Base-by-base conservation (phyloP, 495 filamentous ascomycete genomes). In the Emericellopsis terricola region DNA sequence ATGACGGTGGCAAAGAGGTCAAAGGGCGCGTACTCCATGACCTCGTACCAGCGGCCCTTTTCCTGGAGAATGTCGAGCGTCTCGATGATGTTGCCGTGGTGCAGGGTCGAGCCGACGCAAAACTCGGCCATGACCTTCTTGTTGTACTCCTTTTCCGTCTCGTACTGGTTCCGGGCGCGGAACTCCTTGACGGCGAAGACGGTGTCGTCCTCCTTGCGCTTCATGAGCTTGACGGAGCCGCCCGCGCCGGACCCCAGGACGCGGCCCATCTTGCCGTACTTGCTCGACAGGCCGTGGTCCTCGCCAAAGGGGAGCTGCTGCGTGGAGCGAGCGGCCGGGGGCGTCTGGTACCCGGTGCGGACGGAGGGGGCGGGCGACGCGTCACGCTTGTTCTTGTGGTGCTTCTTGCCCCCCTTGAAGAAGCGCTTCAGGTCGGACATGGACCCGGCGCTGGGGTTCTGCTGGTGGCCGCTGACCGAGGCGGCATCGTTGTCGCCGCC, bases 51-150 rank as follows among this genome's bases (percentile, higher is more conserved):
- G 41, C 78, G 81, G 18, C 71, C 76, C 51, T 83, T 87, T 62
- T 99, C 89, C 39, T 94, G 78, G 11, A 99, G 73, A 41, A 99
- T 93, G 51, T 99, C 89, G 23, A 99, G 65, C 7, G 89, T 94
- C 52, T 96, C 89, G 47, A 99, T 93, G 42, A 99, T 85, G 52
- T 99, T 99, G 34, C 91, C 89, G 46, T 99, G 89, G 47, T 96
- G 89, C 27, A 99, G 57, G 16, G 91, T 93, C 3, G 87, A 94
- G 8, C 89, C 89, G 47, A 99, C 85, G 53, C 89, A 99, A 53
- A 96, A 99, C 52, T 99, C 89, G 2, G 89, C 89, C n/a, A 91
- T 99, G 35, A 99, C 77, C 47, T 99, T 99, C 57, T 99, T 99
- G 39, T 82, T 81, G 40, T 99, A 99, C 41, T 96, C 91, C 40